phyloP scores from a whole-genome alignment of 2,329 filamentous ascomycete species.

The Aspergillus piperis region DNA sequence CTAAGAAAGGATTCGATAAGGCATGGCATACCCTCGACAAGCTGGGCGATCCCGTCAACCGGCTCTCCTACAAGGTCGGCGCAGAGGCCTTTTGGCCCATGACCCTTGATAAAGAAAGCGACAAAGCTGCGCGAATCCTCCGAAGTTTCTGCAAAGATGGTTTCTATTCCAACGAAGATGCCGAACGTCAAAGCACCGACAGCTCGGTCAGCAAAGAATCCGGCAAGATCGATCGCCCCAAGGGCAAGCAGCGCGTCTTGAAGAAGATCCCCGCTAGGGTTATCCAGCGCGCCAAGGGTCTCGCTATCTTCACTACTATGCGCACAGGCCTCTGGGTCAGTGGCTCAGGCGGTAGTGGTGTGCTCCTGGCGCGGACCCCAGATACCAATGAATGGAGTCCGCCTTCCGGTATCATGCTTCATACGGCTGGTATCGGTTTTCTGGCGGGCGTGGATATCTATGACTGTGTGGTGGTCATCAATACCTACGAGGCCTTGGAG shows the following conservation, averaged over 20 bases:
- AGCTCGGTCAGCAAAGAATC: conserved; percentile 25
- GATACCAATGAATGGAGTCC: conserved; percentile 89
- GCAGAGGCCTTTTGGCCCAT: conserved; percentile 83
- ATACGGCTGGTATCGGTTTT: conserved; percentile 86
- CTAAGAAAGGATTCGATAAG: conserved; percentile 71
- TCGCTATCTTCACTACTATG: conserved; percentile 96
- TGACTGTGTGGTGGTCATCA: conserved; percentile 92
- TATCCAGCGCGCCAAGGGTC: conserved; percentile 82
- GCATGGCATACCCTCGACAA: conserved; percentile 68
- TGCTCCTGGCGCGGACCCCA: conserved; percentile 75
- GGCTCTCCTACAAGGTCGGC: conserved; percentile 77
- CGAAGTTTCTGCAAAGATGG: conserved; percentile 86
- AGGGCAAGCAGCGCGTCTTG: conserved; percentile 64
- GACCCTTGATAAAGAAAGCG: conserved; percentile 81
- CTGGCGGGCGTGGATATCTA: conserved; percentile 92
- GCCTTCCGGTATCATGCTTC: conserved; percentile 85
- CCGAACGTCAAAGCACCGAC: conserved; percentile 41
- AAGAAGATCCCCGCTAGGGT: conserved; percentile 87
- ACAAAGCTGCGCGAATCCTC: conserved; percentile 86
- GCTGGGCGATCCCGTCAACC: conserved; percentile 75
- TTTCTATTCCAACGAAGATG: conserved; percentile 64
- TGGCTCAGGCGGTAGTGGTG: conserved; percentile 84
- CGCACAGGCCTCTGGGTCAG: conserved; percentile 88
- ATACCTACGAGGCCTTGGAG: conserved; percentile 79
- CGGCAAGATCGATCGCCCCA: conserved; percentile 54